phyloP scores from a whole-genome alignment of 2,329 filamentous ascomycete genomes.

The Aspergillus cejpii region DNA sequence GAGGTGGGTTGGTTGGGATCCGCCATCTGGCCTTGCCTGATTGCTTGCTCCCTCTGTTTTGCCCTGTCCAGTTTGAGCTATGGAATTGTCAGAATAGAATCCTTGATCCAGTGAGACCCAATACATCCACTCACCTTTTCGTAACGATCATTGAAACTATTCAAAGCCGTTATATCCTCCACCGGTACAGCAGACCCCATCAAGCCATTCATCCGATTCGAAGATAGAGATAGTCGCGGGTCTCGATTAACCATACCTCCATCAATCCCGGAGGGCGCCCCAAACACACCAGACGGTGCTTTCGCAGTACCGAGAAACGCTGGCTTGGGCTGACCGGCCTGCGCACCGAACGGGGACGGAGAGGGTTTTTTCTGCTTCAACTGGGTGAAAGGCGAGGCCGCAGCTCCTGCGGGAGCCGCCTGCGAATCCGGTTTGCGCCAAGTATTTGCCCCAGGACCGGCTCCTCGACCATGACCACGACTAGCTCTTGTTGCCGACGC shows the following conservation, averaged over 20 bases:
- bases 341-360: conserved; percentile 12
- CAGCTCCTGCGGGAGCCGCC: conserved; percentile 1
- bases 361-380: conserved; percentile 16
- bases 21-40: conserved; percentile 48
- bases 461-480: conserved; percentile 19
- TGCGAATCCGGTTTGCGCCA: conserved; percentile 17
- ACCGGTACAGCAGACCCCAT: conserved; percentile 11
- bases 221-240: conserved; percentile 10
- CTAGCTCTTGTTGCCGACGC: conserved; percentile 8
- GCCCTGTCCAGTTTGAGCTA: conserved; percentile 48
- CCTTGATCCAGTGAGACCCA: background rate
- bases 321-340: conserved; percentile 14
- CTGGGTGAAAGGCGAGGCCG: conserved; percentile 24
- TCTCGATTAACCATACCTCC: conserved; percentile 14
- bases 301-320: conserved; percentile 19
- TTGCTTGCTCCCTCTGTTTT: conserved; percentile 46
- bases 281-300: conserved; percentile 11
- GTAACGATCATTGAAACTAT: conserved; percentile 32
- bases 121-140: conserved; percentile 27
- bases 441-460: conserved; percentile 9
- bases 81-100: conserved; percentile 4
- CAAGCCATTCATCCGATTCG: conserved; percentile 8
- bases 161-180: conserved; percentile 21
- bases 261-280: conserved; percentile 11
- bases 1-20: conserved; percentile 56